These are phyloP conservation scores for Zopfia rhizophila DNA, from an alignment of 2,329 filamentous ascomycete species.

Conservation along the genomic window DNA sequence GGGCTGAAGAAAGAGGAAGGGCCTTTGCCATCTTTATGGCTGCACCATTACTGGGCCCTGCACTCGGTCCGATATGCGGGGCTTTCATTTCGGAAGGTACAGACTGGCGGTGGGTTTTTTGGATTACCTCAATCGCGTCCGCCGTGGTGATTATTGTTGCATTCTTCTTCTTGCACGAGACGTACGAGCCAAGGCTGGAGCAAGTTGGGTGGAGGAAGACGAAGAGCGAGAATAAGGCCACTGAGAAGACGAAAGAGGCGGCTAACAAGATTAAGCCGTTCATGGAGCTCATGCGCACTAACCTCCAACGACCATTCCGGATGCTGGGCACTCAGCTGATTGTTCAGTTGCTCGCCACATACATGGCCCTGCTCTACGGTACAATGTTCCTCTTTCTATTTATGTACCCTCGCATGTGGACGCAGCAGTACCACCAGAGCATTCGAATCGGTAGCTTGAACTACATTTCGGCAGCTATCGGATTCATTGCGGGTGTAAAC, in stretches of 20 bases:
- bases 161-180: constrained; percentile 14
- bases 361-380: constrained; percentile 54
- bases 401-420: constrained; percentile 29
- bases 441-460: constrained; percentile 15
- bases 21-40: constrained; percentile 20
- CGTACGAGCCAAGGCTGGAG: constrained; percentile 8
- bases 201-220: neutral
- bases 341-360: constrained; percentile 54
- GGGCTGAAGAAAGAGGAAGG: constrained; percentile 16
- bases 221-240: neutral
- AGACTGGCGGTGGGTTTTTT: constrained; percentile 16
- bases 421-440: constrained; percentile 13
- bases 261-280: neutral
- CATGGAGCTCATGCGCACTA: constrained; percentile 6
- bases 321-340: constrained; percentile 20
- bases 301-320: constrained; percentile 18
- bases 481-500: constrained; percentile 60
- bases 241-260: neutral
- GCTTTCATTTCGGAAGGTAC: constrained; percentile 14
- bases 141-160: constrained; percentile 5
- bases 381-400: constrained; percentile 35
- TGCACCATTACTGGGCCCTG: constrained; percentile 13
- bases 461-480: constrained; percentile 64
- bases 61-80: constrained; percentile 13
- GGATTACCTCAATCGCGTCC: constrained; percentile 12